Percentiles rank a stretch among this genome's conserved stretches.
These are phyloP conservation scores for Aschersonia sp. DNA, from an alignment of 2,329 filamentous ascomycete genomes.

Conservation along the genomic window DNA sequence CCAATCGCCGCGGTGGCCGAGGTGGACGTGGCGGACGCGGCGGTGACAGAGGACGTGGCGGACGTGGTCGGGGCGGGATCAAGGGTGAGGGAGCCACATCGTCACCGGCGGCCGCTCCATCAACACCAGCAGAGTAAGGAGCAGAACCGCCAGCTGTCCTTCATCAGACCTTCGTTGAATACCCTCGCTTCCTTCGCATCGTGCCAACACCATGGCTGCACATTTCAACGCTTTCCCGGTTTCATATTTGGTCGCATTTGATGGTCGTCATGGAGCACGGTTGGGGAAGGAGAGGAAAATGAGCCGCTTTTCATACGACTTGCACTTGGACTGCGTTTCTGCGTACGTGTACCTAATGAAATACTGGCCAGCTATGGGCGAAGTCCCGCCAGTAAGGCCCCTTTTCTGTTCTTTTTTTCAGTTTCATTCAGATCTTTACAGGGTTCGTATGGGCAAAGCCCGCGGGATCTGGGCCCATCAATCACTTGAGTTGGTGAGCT, in stretches of 20 bases:
- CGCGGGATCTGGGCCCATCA: no score
- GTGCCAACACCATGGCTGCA: background rate
- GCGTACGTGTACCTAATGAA: constrained; percentile 23
- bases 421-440: no score
- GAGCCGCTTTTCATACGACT: constrained; percentile 4
- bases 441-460: no score
- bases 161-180: background rate
- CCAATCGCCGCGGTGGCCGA: constrained; percentile 39
- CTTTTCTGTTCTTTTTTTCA: background rate
- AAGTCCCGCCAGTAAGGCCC: background rate
- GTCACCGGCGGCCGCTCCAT: constrained; percentile 36
- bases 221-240: background rate
- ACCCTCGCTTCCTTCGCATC: constrained; percentile 1
- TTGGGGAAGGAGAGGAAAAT: constrained; percentile 3
- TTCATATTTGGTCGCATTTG: constrained; percentile 5
- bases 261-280: constrained; percentile 9
- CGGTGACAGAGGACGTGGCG: constrained; percentile 40
- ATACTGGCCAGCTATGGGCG: constrained; percentile 12
- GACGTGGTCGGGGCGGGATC: constrained; percentile 39
- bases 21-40: constrained; percentile 44
- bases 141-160: background rate
- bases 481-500: no score
- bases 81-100: constrained; percentile 44
- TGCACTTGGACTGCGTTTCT: constrained; percentile 5
- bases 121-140: constrained; percentile 25